Conservation (phyloP, 495 filamentous ascomycete genomes). For the Lasiosphaeriaceae sp. region DNA sequence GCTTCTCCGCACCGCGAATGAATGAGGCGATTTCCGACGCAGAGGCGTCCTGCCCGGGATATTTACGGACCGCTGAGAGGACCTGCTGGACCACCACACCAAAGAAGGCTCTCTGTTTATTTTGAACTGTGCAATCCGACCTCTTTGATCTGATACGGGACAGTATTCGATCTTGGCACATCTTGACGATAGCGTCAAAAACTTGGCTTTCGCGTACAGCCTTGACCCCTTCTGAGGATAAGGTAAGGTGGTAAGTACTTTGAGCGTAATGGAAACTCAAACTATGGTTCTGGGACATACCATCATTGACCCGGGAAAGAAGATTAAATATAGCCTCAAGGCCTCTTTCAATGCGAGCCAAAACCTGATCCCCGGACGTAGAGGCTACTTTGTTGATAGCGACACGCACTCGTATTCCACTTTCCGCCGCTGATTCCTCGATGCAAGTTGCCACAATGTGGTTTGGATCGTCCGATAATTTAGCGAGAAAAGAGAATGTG, state of each 20-base stretch:
- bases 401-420: slow-evolving; percentile 30
- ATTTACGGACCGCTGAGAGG: too few species aligned
- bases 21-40: slow-evolving; percentile 5
- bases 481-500: slow-evolving; percentile 38
- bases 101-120: too few species aligned
- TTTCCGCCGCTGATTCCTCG: slow-evolving; percentile 23
- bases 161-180: slow-evolving; percentile 35
- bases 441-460: slow-evolving; percentile 38
- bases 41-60: too few species aligned
- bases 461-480: slow-evolving; percentile 25
- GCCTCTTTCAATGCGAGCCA: slow-evolving; percentile 24
- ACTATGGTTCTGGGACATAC: background rate
- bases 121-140: background rate
- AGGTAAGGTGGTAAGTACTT: background rate
- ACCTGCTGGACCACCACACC: too few species aligned
- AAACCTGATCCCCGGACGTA: slow-evolving; percentile 5
- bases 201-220: slow-evolving; percentile 20
- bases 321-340: slow-evolving; percentile 28
- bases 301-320: slow-evolving; percentile 17
- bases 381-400: slow-evolving; percentile 32
- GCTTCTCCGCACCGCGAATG: background rate
- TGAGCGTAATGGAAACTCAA: background rate
- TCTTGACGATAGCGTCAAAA: slow-evolving; percentile 29
- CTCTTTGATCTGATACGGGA: slow-evolving; percentile 15
- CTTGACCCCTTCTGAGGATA: background rate